Conservation (phyloP, 345 rosid genomes). For the Geranium rotundifolium region DNA sequence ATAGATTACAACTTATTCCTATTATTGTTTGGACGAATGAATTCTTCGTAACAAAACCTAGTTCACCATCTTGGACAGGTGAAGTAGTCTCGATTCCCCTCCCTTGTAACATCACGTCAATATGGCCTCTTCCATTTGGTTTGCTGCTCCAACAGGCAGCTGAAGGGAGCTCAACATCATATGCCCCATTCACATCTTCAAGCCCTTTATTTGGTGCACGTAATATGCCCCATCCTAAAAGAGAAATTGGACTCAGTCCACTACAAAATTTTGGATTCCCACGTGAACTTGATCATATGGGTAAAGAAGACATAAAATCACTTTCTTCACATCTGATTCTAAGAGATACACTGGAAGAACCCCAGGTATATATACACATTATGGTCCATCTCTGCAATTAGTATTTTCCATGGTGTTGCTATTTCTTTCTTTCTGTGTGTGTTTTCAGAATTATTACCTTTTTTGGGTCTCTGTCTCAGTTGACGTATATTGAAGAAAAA, state of each 20-base stretch:
- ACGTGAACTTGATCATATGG: slow-evolving; percentile 28
- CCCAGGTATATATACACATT: slow-evolving; percentile 34
- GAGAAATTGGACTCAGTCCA: slow-evolving; percentile 48
- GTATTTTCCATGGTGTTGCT: slow-evolving; percentile 10
- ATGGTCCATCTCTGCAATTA: not conserved
- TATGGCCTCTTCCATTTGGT: slow-evolving; percentile 93
- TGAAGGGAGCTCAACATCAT: slow-evolving; percentile 35
- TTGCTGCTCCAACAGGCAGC: slow-evolving; percentile 62
- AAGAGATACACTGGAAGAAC: slow-evolving; percentile 74
- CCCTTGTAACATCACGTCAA: slow-evolving; percentile 49
- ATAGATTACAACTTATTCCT: not conserved
- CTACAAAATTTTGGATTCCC: slow-evolving; percentile 26
- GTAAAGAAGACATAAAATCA: slow-evolving; percentile 34
- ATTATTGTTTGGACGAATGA: not conserved
- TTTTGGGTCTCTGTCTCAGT: slow-evolving; percentile 28
- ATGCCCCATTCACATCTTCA: slow-evolving; percentile 33
- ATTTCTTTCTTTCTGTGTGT: slow-evolving; percentile 5
- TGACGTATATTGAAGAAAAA: slow-evolving; percentile 69
- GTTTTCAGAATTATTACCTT: not conserved
- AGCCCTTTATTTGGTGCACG: slow-evolving; percentile 43
- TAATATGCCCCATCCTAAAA: slow-evolving; percentile 45
- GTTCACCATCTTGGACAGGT: slow-evolving; percentile 35
- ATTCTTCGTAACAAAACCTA: not conserved
- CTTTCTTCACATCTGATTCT: slow-evolving; percentile 70
- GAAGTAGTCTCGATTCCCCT: slow-evolving; percentile 73